phyloP scores from a whole-genome alignment of 768 basidiomycete species.

The Pulveroboletus ravenelii region DNA sequence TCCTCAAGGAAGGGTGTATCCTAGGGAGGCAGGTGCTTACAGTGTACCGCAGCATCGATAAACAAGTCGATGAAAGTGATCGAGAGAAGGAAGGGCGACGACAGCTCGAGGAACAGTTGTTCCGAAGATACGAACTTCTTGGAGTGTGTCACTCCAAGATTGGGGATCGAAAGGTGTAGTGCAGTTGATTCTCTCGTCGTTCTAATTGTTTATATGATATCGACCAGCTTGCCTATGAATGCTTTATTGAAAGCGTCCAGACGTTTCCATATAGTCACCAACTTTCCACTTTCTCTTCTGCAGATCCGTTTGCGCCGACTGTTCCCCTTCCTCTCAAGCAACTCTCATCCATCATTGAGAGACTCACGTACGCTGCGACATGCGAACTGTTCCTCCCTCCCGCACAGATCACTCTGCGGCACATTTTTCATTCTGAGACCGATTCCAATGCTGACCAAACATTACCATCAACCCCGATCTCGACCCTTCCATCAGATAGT shows the following conservation, averaged over 20 bases:
- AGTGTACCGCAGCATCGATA: slow-evolving; percentile 13
- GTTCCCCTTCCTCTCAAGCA: slow-evolving; percentile 45
- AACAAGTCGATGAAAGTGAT: slow-evolving; percentile 22
- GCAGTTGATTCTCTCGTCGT: background rate
- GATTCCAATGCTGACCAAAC: background rate
- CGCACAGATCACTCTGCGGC: slow-evolving; percentile 44
- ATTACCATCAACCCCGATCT: background rate
- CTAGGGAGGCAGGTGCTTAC: slow-evolving; percentile 48
- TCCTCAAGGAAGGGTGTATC: slow-evolving; percentile 56
- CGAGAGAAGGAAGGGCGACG: slow-evolving; percentile 43
- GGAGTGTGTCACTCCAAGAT: slow-evolving; percentile 75
- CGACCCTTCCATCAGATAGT: slow-evolving; percentile 15
- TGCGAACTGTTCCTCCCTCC: slow-evolving; percentile 61
- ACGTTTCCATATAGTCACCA: slow-evolving; percentile 48
- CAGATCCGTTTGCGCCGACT: slow-evolving; percentile 36
- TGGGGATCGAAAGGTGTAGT: slow-evolving; percentile 65
- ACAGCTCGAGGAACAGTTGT: slow-evolving; percentile 60
- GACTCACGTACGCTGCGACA: slow-evolving; percentile 59
- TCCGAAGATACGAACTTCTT: slow-evolving; percentile 75
- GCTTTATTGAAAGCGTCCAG: slow-evolving; percentile 47
- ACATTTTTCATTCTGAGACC: background rate
- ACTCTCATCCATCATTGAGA: slow-evolving; percentile 56
- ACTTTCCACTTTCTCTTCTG: slow-evolving; percentile 10
- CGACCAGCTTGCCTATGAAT: slow-evolving; percentile 54
- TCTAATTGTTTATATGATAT: background rate